phyloP scores from a whole-genome alignment of 2,329 filamentous ascomycete species.

The Cladosporium colombiae region DNA sequence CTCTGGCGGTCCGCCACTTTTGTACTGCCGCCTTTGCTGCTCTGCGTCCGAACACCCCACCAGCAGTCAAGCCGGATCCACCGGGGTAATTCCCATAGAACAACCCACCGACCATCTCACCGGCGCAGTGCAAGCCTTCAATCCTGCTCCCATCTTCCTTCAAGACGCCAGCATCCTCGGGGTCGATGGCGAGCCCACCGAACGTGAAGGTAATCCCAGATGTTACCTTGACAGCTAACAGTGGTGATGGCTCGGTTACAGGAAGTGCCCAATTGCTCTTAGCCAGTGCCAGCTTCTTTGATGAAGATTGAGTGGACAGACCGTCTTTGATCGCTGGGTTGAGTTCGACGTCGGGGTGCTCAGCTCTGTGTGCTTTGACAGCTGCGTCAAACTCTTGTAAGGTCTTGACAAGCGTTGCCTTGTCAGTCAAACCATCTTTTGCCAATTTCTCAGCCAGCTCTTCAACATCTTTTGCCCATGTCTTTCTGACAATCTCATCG shows the following conservation, averaged over 20 bases:
- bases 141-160: constrained; percentile 48
- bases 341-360: constrained; percentile 51
- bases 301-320: constrained; percentile 59
- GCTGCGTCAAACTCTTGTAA: constrained; percentile 61
- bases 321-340: constrained; percentile 64
- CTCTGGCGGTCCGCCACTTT: background rate
- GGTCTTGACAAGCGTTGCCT: constrained; percentile 52
- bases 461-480: constrained; percentile 53
- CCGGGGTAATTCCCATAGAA: constrained; percentile 67
- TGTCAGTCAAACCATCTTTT: constrained; percentile 50
- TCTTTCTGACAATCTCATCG: constrained; percentile 56
- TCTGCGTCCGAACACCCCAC: constrained; percentile 54
- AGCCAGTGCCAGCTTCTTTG: constrained; percentile 46
- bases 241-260: constrained; percentile 55
- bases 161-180: constrained; percentile 56
- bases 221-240: constrained; percentile 63
- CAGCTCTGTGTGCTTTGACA: constrained; percentile 49
- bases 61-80: constrained; percentile 62
- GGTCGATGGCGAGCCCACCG: constrained; percentile 61
- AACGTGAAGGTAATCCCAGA: constrained; percentile 71
- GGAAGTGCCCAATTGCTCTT: constrained; percentile 70
- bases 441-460: constrained; percentile 57
- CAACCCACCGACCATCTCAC: constrained; percentile 67
- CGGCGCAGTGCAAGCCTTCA: constrained; percentile 59
- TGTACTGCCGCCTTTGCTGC: constrained; percentile 41